A percentile compares a stretch with the other conserved stretches of the same genome.
Conservation (phyloP, 1,284 basidiomycete genomes). For the Spongiforma sp. region DNA sequence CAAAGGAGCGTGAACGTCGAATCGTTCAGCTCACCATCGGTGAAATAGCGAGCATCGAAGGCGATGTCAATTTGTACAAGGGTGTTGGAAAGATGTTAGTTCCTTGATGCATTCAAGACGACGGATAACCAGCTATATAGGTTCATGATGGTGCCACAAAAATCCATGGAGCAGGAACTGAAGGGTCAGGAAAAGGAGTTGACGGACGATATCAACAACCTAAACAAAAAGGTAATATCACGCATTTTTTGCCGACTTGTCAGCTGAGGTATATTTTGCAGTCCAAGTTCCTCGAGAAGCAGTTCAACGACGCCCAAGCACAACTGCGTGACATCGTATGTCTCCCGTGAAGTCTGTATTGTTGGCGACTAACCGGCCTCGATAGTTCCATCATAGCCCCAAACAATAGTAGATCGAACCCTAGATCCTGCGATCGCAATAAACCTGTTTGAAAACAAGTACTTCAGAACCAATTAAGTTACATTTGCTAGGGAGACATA, state of each 20-base stretch:
- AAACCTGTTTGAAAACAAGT: constrained; percentile 1
- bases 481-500: background rate
- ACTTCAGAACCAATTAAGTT: constrained; percentile 7
- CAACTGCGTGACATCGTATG: constrained; percentile 86
- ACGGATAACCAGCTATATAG: constrained; percentile 44
- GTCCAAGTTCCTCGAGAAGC: constrained; percentile 91
- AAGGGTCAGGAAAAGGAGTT: constrained; percentile 80
- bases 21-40: constrained; percentile 88
- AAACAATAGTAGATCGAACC: constrained; percentile 46
- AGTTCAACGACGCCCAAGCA: constrained; percentile 86
- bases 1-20: constrained; percentile 85
- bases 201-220: constrained; percentile 76
- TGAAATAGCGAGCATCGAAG: constrained; percentile 69
- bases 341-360: background rate
- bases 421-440: constrained; percentile 12
- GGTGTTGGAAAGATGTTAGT: constrained; percentile 92
- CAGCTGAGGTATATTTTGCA: constrained; percentile 36
- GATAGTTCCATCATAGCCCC: constrained; percentile 67
- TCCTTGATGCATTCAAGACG: background rate
- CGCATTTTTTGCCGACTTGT: too few relatives aligned
- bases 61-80: constrained; percentile 82
- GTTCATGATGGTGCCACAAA: constrained; percentile 89
- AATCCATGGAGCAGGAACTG: constrained; percentile 77
- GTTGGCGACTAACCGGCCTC: constrained; percentile 4
- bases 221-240: constrained; percentile 82